Conservation (phyloP, 768 basidiomycete genomes). For the Chalciporus piperatus region DNA sequence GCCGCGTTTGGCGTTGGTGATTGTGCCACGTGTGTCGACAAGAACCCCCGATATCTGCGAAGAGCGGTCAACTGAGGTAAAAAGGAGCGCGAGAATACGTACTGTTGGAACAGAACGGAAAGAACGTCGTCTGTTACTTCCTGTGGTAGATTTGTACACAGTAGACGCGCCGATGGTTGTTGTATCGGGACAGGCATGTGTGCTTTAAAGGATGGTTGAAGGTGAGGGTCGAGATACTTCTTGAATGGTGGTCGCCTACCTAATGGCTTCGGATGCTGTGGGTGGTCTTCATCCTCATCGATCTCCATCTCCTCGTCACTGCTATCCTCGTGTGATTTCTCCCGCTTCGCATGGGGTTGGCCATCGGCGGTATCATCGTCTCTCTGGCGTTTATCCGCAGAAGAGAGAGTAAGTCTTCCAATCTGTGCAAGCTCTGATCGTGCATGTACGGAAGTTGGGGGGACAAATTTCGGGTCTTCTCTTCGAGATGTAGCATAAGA, state of each 20-base stretch:
- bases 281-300: constrained; percentile 78
- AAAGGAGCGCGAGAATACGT: constrained; percentile 32
- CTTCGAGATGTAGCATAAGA: constrained; percentile 79
- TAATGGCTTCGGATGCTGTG: constrained; percentile 37
- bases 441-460: constrained; percentile 64
- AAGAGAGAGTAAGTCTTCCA: constrained; percentile 32
- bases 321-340: constrained; percentile 59
- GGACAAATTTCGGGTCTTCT: constrained; percentile 80
- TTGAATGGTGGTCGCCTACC: constrained; percentile 42
- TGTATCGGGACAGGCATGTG: constrained; percentile 49
- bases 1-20: constrained; percentile 66
- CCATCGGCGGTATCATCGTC: constrained; percentile 57
- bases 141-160: constrained; percentile 85
- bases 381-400: constrained; percentile 60
- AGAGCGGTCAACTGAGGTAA: neutral
- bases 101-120: constrained; percentile 90
- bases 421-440: constrained; percentile 45
- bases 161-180: constrained; percentile 57
- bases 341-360: constrained; percentile 62
- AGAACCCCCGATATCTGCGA: constrained; percentile 80
- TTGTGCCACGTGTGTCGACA: constrained; percentile 63
- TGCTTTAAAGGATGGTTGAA: constrained; percentile 23
- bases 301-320: constrained; percentile 91
- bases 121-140: constrained; percentile 89
- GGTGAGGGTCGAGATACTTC: constrained; percentile 9